phyloP scores from a whole-genome alignment of 305 asterid species.

The Fraxinus sp. region DNA sequence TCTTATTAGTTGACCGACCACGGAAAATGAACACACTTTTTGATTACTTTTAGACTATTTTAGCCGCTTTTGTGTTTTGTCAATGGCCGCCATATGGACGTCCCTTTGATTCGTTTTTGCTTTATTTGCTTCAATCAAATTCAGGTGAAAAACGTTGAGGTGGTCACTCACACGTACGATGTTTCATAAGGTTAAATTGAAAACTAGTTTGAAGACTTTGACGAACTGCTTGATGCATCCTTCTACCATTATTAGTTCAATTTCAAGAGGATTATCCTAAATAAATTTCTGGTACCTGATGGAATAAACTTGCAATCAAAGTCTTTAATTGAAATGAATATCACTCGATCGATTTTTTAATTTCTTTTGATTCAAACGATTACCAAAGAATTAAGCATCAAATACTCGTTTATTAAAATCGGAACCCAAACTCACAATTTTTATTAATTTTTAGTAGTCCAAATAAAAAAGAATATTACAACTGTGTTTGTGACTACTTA shows the following conservation, averaged over 20 bases:
- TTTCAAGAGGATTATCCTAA: too few relatives aligned
- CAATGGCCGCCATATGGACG: too few relatives aligned
- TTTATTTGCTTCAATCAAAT: not conserved
- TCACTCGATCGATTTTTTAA: not conserved
- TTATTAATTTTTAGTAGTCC: not conserved
- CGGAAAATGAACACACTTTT: not conserved
- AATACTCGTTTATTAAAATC: not conserved
- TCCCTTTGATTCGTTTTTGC: not conserved
- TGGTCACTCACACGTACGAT: not conserved
- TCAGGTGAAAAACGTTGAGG: not conserved
- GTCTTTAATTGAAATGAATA: too few relatives aligned
- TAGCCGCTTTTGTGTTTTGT: not conserved
- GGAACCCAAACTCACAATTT: not conserved
- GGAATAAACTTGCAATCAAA: too few relatives aligned
- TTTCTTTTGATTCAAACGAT: not conserved
- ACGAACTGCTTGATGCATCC: not conserved
- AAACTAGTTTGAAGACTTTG: too few relatives aligned
- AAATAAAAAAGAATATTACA: not conserved
- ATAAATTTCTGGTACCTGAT: too few relatives aligned
- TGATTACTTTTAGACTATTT: too few relatives aligned
- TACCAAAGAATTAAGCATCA: not conserved
- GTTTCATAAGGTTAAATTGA: too few relatives aligned
- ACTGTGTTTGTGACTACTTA: not conserved
- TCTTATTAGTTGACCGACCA: conserved; percentile 10
- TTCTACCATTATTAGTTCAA: too few relatives aligned